Base-by-base conservation (phyloP, 140 eudicot genomes). In the Cichorium intybus region DNA sequence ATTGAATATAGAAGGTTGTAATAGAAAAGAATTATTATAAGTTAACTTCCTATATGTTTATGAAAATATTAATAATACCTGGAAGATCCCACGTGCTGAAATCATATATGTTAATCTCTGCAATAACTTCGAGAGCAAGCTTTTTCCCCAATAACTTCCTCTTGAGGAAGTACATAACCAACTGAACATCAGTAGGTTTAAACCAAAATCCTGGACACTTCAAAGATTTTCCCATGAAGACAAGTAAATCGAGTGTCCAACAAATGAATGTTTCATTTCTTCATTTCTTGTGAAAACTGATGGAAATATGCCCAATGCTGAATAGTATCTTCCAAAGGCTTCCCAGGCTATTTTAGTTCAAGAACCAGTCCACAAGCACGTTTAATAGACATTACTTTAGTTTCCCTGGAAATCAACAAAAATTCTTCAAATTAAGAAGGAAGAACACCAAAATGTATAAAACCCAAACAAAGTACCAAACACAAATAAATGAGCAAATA, bases 51-150 rank as follows among this genome's bases (percentile, higher is more conserved):
- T 24, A 0, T n/a, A 52, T 16, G 22, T 23, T 47, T 10, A 49
- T 43, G 54, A 8, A 21, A n/a, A 31, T 31, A 31, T 6, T 3
- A 31, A 66, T 0, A 58, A 50, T 71, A 87, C 95, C 92, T 78
- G 95, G 96, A 24, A 92, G 95, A 68, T 92, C 98, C 95, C 87
- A 79, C 10, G 98, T 96, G 58, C 75, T 50, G 71, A 55, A 90
- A 17, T 79, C 66, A 20, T 90, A 90, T 4, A 90, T 75, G 24
- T 87, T 83, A 33, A 87, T 73, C 69, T 90, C 97, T 10, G 95
- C 27, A 45, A 90, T 80, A 60, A 83, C 88, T 55, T 87, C 76
- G 21, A 45, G n/a, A 39, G 15, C 53, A 4, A 82, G 73, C 37
- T 70, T 80, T 55, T 76, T 90, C 54, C 90, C 95, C 82, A 57